Evolutionary conservation across 768 basidiomycete genomes (phyloP), one percentile per base, ranked within the genome.

Genomic region (Favolaschia claudopus): DNA sequence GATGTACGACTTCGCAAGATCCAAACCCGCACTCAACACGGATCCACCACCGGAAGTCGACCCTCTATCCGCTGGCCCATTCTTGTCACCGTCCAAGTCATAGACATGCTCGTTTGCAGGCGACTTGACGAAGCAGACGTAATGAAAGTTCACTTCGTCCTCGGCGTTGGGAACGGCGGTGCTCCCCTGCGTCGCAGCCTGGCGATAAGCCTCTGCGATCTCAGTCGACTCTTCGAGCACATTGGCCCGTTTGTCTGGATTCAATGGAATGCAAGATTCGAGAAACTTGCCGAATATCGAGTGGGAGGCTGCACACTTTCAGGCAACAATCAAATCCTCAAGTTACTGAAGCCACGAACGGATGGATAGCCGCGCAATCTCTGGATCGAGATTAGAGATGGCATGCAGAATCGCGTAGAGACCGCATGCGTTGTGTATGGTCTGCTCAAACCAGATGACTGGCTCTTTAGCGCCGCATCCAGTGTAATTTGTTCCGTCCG

Each of bases 361-460:
- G 32, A 76, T 71, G 53, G 60, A 70, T 47, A 39, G 48, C 31
- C 45, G 55, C 9, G 64, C 64, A 38, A 43, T n/a, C n/a, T n/a
- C 28, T 38, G 47, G 28, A 7, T 66, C 55, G 2, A 69, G 70
- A 55, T 77, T 77, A 6, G 66, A 70, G 13, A 74, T 57, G 5
- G 72, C 70, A 54, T 77, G 76, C 38, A 77, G 50, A 40, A 77
- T 69, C 1, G 68, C 76, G 53, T 77, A 76, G 7, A 77, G 63
- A 3, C 76, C 76, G 51, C 76, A 77, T 2, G 76, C 76, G 48
- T 77, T 77, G 19, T 69, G 59, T 38, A 77, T 78, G 20, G 75
- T 76, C 54, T 78, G 76, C 40, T 72, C 55, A 60, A 71, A 75
- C 76, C 76, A 78, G 19, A 75, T 56, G n/a, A 72, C 73, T 12